Evolutionary conservation across 345 rosid genomes (phyloP).

Genomic region (Lepidium sativum): DNA sequence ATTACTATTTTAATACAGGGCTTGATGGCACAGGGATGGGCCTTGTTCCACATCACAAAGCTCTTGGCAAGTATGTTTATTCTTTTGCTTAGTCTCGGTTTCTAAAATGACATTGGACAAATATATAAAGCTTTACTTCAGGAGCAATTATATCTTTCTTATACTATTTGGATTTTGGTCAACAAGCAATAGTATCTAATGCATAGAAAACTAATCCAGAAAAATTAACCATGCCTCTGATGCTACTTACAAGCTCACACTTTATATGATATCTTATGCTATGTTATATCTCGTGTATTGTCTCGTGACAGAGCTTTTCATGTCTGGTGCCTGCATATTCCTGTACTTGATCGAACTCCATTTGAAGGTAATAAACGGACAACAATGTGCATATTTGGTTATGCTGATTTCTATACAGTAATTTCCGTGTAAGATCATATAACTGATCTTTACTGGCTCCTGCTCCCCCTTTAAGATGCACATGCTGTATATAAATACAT

Average conservation of each 20-base stretch:
- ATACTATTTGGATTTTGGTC: no score
- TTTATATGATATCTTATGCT: background rate
- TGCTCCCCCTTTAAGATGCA: background rate
- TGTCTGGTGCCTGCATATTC: slow-evolving; percentile 81
- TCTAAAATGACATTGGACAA: no score
- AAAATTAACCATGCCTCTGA: background rate
- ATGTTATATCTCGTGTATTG: background rate
- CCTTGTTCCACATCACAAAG: slow-evolving; percentile 71
- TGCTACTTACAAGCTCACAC: background rate
- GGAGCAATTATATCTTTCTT: background rate
- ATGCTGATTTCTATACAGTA: background rate
- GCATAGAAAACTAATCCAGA: background rate
- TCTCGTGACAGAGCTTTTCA: slow-evolving; percentile 58
- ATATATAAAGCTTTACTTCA: background rate
- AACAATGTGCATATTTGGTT: background rate
- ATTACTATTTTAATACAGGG: slow-evolving; percentile 28
- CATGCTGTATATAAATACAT: background rate
- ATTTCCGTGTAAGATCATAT: background rate
- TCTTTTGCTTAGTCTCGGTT: background rate
- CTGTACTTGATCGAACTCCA: slow-evolving; percentile 62
- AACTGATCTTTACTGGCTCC: background rate
- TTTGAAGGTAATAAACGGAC: slow-evolving; percentile 51
- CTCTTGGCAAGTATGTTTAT: slow-evolving; percentile 75
- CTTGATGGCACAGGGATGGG: slow-evolving; percentile 80
- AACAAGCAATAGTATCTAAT: background rate